A percentile compares a stretch with the other conserved stretches of the same genome.
Evolutionary conservation across 768 basidiomycete species (phyloP).

Genomic region (Macrolepiota dolichaula): DNA sequence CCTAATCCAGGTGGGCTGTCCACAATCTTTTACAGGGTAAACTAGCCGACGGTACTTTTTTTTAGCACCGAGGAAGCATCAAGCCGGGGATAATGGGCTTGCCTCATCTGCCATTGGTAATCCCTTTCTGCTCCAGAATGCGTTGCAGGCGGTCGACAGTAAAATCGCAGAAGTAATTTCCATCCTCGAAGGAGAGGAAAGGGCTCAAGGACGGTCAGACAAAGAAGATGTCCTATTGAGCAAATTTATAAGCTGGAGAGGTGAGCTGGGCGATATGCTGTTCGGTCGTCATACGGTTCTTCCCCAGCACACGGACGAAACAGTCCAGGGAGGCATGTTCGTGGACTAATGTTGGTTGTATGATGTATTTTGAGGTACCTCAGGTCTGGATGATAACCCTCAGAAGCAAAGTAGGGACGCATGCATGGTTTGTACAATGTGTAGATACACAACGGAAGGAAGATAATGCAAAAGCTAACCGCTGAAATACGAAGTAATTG

Average conservation of each 20-base stretch:
- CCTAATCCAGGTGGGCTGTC: conserved; percentile 28
- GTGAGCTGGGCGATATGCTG: conserved; percentile 32
- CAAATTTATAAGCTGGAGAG: conserved; percentile 40
- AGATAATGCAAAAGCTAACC: background rate
- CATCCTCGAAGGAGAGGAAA: conserved; percentile 41
- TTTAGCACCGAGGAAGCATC: conserved; percentile 10
- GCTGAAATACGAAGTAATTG: background rate
- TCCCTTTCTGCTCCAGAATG: conserved; percentile 41
- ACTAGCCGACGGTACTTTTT: background rate
- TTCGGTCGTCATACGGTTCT: conserved; percentile 10
- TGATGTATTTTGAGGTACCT: background rate
- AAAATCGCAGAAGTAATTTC: conserved; percentile 40
- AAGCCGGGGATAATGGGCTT: conserved; percentile 21
- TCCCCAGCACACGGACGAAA: conserved; percentile 11
- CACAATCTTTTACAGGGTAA: background rate
- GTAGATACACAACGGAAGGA: background rate
- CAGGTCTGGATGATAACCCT: too few relatives aligned
- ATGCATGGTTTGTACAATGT: too few relatives aligned
- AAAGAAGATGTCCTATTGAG: conserved; percentile 30
- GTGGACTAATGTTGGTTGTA: conserved; percentile 22
- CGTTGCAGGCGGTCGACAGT: conserved; percentile 40
- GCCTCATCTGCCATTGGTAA: conserved; percentile 36
- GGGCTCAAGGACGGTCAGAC: conserved; percentile 28
- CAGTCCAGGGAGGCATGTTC: conserved; percentile 30
- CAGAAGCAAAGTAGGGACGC: too few relatives aligned